Evolutionary conservation across 1,284 basidiomycete genomes (phyloP).

Genomic region (Malassezia equina): DNA sequence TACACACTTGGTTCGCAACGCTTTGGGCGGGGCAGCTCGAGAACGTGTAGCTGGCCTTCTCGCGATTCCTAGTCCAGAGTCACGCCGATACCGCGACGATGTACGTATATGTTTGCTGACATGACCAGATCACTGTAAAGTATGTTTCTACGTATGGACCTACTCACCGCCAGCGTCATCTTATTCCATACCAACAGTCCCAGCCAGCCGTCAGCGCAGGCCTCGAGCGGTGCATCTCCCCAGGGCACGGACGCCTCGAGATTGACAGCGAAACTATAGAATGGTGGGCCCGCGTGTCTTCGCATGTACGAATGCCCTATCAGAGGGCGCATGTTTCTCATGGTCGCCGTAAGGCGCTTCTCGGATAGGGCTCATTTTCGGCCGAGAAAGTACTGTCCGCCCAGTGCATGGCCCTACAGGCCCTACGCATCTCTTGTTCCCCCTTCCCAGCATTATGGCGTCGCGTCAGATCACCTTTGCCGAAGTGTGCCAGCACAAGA

Average conservation of each 20-base stretch:
- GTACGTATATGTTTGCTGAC: slow-evolving; percentile 7
- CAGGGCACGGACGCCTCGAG: background rate
- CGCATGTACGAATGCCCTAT: background rate
- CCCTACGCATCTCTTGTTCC: background rate
- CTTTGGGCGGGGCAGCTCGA: slow-evolving; percentile 75
- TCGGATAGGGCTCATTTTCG: background rate
- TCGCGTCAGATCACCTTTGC: slow-evolving; percentile 34
- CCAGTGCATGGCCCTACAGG: background rate
- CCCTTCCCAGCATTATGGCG: background rate
- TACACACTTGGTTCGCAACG: slow-evolving; percentile 86
- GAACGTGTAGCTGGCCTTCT: slow-evolving; percentile 60
- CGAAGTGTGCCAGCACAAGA: slow-evolving; percentile 39
- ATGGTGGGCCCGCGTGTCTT: background rate
- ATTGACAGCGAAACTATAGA: slow-evolving; percentile 2
- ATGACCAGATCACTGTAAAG: slow-evolving; percentile 19
- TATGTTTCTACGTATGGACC: background rate
- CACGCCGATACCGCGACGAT: slow-evolving; percentile 46
- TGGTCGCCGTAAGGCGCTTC: background rate
- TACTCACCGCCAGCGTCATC: slow-evolving; percentile 14
- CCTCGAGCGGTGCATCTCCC: background rate
- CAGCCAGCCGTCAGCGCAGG: background rate
- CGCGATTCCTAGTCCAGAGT: slow-evolving; percentile 76
- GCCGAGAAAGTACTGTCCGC: slow-evolving; percentile 4
- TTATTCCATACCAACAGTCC: slow-evolving; percentile 5
- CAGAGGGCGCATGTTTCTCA: background rate